A percentile compares a stretch with the other conserved stretches of the same genome.
Evolutionary conservation across 2,329 filamentous ascomycete genomes (phyloP).

Genomic region (Diplodia intermedia): DNA sequence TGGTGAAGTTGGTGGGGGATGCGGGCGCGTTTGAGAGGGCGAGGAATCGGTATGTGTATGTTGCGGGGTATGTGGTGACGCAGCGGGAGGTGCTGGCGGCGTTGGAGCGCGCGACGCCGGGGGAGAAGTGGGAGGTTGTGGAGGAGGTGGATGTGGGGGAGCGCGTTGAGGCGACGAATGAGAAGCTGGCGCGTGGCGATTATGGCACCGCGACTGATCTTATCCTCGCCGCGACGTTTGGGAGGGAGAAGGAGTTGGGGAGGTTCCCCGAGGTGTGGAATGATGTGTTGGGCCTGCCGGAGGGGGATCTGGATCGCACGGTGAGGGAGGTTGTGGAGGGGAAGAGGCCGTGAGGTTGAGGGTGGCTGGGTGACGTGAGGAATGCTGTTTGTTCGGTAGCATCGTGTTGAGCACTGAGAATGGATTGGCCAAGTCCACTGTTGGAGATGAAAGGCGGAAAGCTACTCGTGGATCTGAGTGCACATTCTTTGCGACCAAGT

Average conservation of each 20-base stretch:
- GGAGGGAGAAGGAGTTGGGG: constrained; percentile 35
- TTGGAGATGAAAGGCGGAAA: too few relatives aligned
- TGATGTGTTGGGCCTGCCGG: constrained; percentile 49
- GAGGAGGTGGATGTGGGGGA: constrained; percentile 44
- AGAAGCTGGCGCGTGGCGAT: constrained; percentile 49
- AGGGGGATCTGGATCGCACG: constrained; percentile 47
- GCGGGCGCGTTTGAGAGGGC: constrained; percentile 31
- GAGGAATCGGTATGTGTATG: constrained; percentile 62
- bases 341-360: neutral
- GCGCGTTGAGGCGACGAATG: constrained; percentile 40
- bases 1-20: constrained; percentile 56
- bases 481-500: too few relatives aligned
- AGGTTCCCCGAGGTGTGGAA: constrained; percentile 48
- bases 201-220: constrained; percentile 38
- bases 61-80: constrained; percentile 64
- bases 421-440: too few relatives aligned
- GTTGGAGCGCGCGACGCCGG: constrained; percentile 58
- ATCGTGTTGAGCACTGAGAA: too few relatives aligned
- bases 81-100: constrained; percentile 64
- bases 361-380: too few relatives aligned
- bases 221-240: constrained; percentile 37
- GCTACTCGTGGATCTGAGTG: too few relatives aligned
- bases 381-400: too few relatives aligned
- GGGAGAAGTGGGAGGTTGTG: constrained; percentile 59
- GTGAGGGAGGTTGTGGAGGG: constrained; percentile 39